Evolutionary conservation across 352 stramenopile genomes (phyloP), one percentile per base, ranked within the genome.

Genomic region (Globisporangium nodosum): DNA sequence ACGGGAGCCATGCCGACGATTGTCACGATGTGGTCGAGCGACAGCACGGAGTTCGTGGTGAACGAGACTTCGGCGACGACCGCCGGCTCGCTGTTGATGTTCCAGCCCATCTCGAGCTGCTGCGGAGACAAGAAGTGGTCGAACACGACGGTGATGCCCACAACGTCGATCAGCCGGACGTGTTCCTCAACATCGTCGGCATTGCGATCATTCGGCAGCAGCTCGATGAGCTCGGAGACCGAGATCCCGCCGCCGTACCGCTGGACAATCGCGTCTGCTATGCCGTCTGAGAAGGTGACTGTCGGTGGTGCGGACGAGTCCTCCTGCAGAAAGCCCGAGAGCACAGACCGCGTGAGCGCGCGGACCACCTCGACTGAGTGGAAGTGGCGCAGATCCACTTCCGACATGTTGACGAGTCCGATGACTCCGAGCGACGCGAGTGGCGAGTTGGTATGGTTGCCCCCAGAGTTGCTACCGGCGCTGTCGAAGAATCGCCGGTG

Each of bases 21-120:
- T 15, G 35, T 40, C 35, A 40, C 35, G 35, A 40, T 6, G 35
- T 40, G 35, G 11, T 40, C 35, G 35, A 40, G 8, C 35, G 35
- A 15, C 35, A 40, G 35, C 35, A 40, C 8, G 35, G 35, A 56
- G 0, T 60, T 54, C 12, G 65, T 64, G 18, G 60, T 63, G 39
- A 74, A 66, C 5, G 68, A 72, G 52, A 79, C 61, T 40, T 79
- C 71, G 7, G 71, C 71, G n/a, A 76, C 13, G 60, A 79, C 68
- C 1, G 71, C 71, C 4, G 60, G 46, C 46, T 79, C 71, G 40
- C 49, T 59, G 37, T 79, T 79, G 16, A 79, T 56, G 18, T 76
- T 79, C 1, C 68, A 37, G 1, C 65, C 71, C 68, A 72, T 71
- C 1, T 60, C 72, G 18, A 79, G 60, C 42, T 72, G 54, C 42